A percentile compares a stretch with the other conserved stretches of the same genome.
These are phyloP conservation scores for Aspergillus flavus DNA, from an alignment of 2,329 filamentous ascomycete species.

Conservation along the genomic window DNA sequence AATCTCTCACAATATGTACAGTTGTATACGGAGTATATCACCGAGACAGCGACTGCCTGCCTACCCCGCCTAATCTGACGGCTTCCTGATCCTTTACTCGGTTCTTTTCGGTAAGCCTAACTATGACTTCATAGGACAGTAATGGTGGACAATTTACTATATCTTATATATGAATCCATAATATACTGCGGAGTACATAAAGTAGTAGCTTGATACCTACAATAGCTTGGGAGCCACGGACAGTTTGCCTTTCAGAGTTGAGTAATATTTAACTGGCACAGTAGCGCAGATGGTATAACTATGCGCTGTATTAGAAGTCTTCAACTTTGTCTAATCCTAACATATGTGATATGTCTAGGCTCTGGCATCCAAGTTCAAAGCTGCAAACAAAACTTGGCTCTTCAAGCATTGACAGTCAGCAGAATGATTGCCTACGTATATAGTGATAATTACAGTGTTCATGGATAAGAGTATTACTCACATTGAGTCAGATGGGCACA, in stretches of 20 bases:
- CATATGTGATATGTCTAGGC: no score
- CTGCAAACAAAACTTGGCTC: no score
- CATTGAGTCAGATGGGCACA: neutral
- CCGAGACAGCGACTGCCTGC: neutral
- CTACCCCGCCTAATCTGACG: neutral
- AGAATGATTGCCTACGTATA: neutral
- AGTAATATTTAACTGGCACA: no score
- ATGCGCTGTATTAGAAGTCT: no score
- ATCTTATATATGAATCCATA: neutral
- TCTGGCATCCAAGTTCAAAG: no score
- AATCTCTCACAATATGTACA: slow-evolving; percentile 1
- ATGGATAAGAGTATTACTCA: neutral
- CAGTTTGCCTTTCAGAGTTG: no score
- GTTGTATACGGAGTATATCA: neutral
- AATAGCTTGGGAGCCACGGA: no score
- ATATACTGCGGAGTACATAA: no score
- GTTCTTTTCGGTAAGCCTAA: neutral
- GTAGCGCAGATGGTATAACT: no score
- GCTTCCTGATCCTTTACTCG: neutral
- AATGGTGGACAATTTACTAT: neutral
- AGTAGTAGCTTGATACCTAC: no score
- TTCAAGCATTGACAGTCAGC: neutral
- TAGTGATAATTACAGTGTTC: neutral
- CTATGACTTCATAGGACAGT: neutral
- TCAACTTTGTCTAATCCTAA: no score